Evolutionary conservation across 176 grass and related monocot species (phyloP).

Genomic region (Oryza brachyantha): DNA sequence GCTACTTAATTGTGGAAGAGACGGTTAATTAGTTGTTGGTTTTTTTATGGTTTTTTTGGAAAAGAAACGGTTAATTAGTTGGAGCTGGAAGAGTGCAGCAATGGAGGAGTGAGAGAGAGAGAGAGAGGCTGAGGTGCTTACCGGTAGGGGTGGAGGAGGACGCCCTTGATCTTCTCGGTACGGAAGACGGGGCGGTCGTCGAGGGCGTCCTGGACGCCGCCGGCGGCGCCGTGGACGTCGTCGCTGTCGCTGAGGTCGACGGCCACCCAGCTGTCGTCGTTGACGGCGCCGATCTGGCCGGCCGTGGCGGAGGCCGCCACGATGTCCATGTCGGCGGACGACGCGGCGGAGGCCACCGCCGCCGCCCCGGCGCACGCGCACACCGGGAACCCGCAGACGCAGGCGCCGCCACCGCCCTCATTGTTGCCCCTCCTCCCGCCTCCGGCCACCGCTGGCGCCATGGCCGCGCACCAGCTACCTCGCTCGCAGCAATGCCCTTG

Average conservation of each 20-base stretch:
- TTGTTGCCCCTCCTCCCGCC: slow-evolving; percentile 12
- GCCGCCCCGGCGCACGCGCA: slow-evolving; percentile 51
- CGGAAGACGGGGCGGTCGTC: slow-evolving; percentile 57
- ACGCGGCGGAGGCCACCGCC: slow-evolving; percentile 49
- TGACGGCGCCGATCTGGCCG: slow-evolving; percentile 43
- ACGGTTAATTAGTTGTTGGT: neutral
- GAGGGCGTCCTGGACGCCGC: slow-evolving; percentile 23
- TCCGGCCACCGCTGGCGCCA: slow-evolving; percentile 50
- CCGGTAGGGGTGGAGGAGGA: slow-evolving; percentile 58
- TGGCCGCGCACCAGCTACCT: neutral
- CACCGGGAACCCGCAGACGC: slow-evolving; percentile 56
- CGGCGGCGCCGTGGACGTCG: slow-evolving; percentile 26
- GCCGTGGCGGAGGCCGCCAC: slow-evolving; percentile 22
- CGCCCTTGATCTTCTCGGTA: slow-evolving; percentile 59
- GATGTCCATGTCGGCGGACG: slow-evolving; percentile 50
- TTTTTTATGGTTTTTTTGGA: neutral
- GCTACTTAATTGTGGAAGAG: neutral
- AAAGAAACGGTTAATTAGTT: neutral
- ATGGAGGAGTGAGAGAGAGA: neutral
- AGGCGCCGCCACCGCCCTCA: neutral
- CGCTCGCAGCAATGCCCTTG: slow-evolving; percentile 27
- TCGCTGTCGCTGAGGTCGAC: slow-evolving; percentile 48
- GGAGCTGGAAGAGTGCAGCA: neutral
- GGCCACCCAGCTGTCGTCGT: slow-evolving; percentile 51
- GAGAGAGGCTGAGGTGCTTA: neutral